Conservation (phyloP, 129 eudicot species). For the Helichrysum umbraculigerum region DNA sequence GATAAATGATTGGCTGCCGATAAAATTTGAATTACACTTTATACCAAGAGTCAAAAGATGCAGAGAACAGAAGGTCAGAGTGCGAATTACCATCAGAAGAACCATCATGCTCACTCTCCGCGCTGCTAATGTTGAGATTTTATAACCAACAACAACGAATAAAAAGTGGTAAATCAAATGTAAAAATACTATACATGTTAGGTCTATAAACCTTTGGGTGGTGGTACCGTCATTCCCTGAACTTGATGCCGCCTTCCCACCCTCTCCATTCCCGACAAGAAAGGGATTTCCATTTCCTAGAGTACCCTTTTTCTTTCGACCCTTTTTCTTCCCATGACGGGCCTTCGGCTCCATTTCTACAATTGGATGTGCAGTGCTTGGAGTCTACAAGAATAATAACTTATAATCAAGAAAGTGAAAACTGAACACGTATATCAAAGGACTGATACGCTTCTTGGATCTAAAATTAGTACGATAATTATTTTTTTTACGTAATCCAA, state of each 20-base stretch:
- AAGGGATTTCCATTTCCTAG: background rate
- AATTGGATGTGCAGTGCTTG: conserved; percentile 1
- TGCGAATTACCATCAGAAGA: conserved; percentile 7
- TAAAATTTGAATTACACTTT: background rate
- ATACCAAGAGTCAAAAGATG: background rate
- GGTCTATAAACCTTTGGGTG: background rate
- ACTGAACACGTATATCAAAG: background rate
- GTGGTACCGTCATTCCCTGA: conserved; percentile 6
- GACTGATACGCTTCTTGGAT: background rate
- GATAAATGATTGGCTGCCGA: conserved; percentile 49
- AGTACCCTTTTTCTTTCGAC: background rate
- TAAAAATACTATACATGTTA: background rate
- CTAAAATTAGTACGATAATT: background rate
- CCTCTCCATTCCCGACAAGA: background rate
- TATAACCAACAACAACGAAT: background rate
- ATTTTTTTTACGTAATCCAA: background rate
- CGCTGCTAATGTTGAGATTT: background rate
- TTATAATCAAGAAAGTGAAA: background rate
- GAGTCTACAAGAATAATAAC: background rate
- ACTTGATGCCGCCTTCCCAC: background rate
- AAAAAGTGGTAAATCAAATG: background rate
- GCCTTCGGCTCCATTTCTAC: conserved; percentile 7
- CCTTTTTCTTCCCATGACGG: background rate
- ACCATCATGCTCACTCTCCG: background rate
- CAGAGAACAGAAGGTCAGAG: background rate